Conservation (phyloP, 345 rosid genomes). For the Mangifera indica region DNA sequence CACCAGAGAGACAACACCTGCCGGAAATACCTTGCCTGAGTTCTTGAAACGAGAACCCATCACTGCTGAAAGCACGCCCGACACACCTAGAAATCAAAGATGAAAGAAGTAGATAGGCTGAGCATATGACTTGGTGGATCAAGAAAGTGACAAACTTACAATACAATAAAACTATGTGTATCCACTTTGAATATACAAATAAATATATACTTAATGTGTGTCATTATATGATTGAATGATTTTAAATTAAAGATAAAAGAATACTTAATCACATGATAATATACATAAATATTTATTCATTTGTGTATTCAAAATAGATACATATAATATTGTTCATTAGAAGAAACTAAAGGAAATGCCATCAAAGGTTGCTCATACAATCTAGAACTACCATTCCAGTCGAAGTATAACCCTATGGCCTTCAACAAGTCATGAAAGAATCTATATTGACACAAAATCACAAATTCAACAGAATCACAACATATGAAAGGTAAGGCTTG, state of each 20-base stretch:
- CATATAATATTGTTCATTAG: too few species aligned
- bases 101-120: slow-evolving; percentile 8
- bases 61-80: slow-evolving; percentile 64
- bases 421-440: too few species aligned
- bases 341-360: neutral
- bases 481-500: neutral
- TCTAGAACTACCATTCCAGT: neutral
- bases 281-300: too few species aligned
- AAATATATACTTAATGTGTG: too few species aligned
- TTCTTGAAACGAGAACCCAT: slow-evolving; percentile 84
- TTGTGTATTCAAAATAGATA: too few species aligned
- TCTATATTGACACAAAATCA: neutral
- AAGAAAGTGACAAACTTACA: neutral
- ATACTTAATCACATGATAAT: too few species aligned
- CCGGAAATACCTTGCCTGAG: slow-evolving; percentile 77
- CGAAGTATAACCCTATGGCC: too few species aligned
- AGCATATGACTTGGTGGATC: neutral
- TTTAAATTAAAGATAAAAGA: too few species aligned
- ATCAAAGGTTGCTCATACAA: neutral
- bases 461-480: neutral
- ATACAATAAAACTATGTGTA: too few species aligned
- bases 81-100: slow-evolving; percentile 46
- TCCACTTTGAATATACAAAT: too few species aligned
- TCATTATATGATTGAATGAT: too few species aligned
- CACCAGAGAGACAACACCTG: slow-evolving; percentile 77